Conservation (phyloP, 306 rosid genomes). For the Cicer bijugum region DNA sequence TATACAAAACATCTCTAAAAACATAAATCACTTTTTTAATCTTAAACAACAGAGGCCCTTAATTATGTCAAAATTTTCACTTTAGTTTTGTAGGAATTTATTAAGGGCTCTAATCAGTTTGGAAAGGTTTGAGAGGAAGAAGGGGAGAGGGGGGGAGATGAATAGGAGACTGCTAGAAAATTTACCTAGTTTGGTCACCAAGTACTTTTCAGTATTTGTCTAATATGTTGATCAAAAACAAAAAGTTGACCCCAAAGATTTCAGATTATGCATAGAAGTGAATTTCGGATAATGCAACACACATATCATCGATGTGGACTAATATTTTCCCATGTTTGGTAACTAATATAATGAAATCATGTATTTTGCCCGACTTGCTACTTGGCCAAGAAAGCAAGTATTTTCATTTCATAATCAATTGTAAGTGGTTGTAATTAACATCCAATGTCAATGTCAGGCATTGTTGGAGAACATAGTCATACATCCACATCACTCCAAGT, state of each 20-base stretch:
- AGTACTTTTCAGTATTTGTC: neutral
- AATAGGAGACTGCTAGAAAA: neutral
- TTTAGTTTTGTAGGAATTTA: neutral
- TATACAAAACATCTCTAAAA: no score
- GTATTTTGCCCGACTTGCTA: neutral
- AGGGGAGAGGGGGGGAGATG: neutral
- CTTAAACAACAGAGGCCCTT: neutral
- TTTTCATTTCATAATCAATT: neutral
- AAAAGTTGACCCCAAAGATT: neutral
- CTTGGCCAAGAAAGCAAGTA: neutral
- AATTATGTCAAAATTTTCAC: neutral
- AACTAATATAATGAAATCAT: neutral
- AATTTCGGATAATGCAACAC: neutral
- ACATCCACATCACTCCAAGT: neutral
- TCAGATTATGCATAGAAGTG: constrained; percentile 7
- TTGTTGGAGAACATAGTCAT: constrained; percentile 1
- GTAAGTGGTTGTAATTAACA: constrained; percentile 18
- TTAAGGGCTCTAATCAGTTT: neutral
- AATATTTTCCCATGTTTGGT: neutral
- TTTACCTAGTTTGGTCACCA: neutral
- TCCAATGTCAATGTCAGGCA: neutral
- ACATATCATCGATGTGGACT: neutral
- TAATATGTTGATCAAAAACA: neutral
- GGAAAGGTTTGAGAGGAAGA: no score
- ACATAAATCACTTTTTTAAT: neutral